phyloP scores from a whole-genome alignment of 2,329 filamentous ascomycete genomes.

The Fusarium gaditjirri region DNA sequence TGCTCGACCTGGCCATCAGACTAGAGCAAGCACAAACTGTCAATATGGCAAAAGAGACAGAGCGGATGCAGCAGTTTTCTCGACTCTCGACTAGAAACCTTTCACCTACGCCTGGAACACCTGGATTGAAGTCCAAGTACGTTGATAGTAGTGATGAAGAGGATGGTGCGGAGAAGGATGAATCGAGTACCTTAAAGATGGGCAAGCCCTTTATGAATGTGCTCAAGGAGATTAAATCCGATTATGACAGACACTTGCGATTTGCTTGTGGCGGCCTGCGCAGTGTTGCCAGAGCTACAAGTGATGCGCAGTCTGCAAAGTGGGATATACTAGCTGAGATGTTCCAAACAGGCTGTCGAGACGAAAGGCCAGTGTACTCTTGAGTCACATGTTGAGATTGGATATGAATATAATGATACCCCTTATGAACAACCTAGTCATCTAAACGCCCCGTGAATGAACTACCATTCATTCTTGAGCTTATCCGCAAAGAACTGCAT shows the following conservation, averaged over 20 bases:
- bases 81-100: conserved; percentile 34
- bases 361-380: conserved; percentile 33
- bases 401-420: conserved; percentile 42
- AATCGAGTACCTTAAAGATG: conserved; percentile 4
- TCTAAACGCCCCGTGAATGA: not conserved
- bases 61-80: conserved; percentile 50
- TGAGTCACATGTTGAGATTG: conserved; percentile 6
- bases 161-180: conserved; percentile 42
- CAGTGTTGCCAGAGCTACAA: conserved; percentile 78
- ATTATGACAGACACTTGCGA: conserved; percentile 72
- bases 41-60: conserved; percentile 51
- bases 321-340: conserved; percentile 88
- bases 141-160: conserved; percentile 42
- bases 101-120: conserved; percentile 30
- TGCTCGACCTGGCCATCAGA: conserved; percentile 79
- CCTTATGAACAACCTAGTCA: not conserved
- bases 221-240: conserved; percentile 66
- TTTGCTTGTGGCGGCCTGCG: conserved; percentile 80
- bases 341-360: conserved; percentile 65
- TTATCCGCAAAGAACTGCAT: conserved; percentile 85
- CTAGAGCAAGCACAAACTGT: conserved; percentile 69
- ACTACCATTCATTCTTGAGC: conserved; percentile 52
- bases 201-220: conserved; percentile 61
- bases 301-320: conserved; percentile 66
- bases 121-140: conserved; percentile 40